Percentiles rank a stretch among this genome's conserved stretches.
These are phyloP conservation scores for Coriolopsis trogii DNA, from an alignment of 1,284 basidiomycete genomes.

Conservation along the genomic window DNA sequence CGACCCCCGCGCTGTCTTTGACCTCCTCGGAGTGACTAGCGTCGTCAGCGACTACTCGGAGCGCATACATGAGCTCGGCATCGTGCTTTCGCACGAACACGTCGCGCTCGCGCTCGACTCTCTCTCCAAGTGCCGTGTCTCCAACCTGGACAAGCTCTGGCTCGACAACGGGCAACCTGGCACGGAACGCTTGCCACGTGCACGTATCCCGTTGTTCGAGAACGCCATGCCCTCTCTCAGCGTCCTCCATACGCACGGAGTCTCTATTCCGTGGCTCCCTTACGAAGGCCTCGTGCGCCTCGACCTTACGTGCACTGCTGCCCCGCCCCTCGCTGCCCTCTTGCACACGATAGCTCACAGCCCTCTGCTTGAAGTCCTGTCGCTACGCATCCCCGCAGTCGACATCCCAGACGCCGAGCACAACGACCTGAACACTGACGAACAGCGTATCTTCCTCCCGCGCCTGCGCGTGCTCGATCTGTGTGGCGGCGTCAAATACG, in stretches of 20 bases:
- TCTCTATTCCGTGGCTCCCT: constrained; percentile 8
- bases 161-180: background rate
- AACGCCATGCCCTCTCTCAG: constrained; percentile 8
- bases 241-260: constrained; percentile 1
- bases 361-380: constrained; percentile 5
- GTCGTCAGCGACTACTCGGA: constrained; percentile 4
- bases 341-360: constrained; percentile 9
- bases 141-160: constrained; percentile 12
- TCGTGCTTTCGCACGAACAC: background rate
- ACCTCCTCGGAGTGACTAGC: constrained; percentile 10
- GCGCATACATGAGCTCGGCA: constrained; percentile 13
- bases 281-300: constrained; percentile 11
- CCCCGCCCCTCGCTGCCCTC: constrained; percentile 7
- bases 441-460: background rate
- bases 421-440: no score
- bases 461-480: constrained; percentile 9
- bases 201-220: constrained; percentile 1
- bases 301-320: constrained; percentile 4
- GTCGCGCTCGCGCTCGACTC: background rate
- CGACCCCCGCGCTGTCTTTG: background rate
- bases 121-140: constrained; percentile 1
- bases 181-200: background rate
- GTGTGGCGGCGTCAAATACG: background rate
- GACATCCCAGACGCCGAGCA: background rate
- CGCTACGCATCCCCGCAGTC: background rate